These are phyloP conservation scores for Calonectria hongkongensis DNA, from an alignment of 2,329 filamentous ascomycete species.

Conservation along the genomic window DNA sequence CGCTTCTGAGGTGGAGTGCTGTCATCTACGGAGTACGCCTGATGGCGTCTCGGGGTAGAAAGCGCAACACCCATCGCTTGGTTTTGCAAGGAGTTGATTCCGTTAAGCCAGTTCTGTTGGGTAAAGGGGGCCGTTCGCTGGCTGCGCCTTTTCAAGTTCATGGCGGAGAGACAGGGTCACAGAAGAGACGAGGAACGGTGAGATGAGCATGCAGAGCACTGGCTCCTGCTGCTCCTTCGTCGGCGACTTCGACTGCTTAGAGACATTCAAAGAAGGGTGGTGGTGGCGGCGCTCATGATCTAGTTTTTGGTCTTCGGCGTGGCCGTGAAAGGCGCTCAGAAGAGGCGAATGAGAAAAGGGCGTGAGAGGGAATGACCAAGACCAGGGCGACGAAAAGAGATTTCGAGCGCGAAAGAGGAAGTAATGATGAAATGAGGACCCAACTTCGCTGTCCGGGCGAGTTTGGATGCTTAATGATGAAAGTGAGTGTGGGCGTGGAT, in stretches of 20 bases:
- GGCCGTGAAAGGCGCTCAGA: slow-evolving; percentile 43
- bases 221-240: slow-evolving; percentile 32
- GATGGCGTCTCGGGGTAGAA: slow-evolving; percentile 58
- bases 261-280: slow-evolving; percentile 49
- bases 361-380: slow-evolving; percentile 33
- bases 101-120: slow-evolving; percentile 72
- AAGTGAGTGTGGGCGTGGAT: slow-evolving; percentile 30
- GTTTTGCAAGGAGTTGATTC: slow-evolving; percentile 65
- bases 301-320: slow-evolving; percentile 40
- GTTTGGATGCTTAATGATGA: slow-evolving; percentile 16
- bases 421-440: slow-evolving; percentile 22
- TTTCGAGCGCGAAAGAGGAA: slow-evolving; percentile 27
- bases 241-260: slow-evolving; percentile 35
- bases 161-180: slow-evolving; percentile 63
- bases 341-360: slow-evolving; percentile 29
- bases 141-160: slow-evolving; percentile 69
- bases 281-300: slow-evolving; percentile 50
- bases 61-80: slow-evolving; percentile 62
- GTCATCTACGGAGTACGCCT: slow-evolving; percentile 58
- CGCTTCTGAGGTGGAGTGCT: slow-evolving; percentile 68
- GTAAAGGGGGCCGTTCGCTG: slow-evolving; percentile 72
- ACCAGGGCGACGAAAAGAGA: slow-evolving; percentile 13
- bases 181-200: slow-evolving; percentile 47
- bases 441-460: slow-evolving; percentile 4
- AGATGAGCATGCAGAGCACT: slow-evolving; percentile 41